These are phyloP conservation scores for Seminavis robusta DNA, from an alignment of 108 stramenopile genomes.

Conservation along the genomic window DNA sequence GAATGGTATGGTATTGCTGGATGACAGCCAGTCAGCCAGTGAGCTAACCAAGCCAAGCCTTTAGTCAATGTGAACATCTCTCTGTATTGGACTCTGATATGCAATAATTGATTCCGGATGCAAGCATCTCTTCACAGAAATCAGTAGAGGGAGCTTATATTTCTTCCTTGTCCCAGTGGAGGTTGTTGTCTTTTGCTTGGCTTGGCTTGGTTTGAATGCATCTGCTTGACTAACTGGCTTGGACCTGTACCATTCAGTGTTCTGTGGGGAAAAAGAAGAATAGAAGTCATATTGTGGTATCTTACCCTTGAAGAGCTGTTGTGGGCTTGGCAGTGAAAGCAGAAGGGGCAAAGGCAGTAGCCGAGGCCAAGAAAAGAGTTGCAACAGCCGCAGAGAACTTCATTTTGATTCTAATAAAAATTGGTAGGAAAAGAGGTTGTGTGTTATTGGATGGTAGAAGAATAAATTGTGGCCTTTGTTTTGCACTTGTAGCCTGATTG, in stretches of 20 bases:
- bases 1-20: background rate
- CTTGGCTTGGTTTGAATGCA: background rate
- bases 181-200: background rate
- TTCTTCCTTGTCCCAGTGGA: slow-evolving; percentile 34
- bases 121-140: slow-evolving; percentile 48
- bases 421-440: no score
- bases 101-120: slow-evolving; percentile 71
- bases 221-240: background rate
- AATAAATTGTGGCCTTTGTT: no score
- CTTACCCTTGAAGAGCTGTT: slow-evolving; percentile 33
- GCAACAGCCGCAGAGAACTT: slow-evolving; percentile 70
- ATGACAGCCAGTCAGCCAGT: background rate
- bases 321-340: slow-evolving; percentile 4
- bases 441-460: no score
- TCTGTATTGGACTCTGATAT: slow-evolving; percentile 47
- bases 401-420: slow-evolving; percentile 41
- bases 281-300: background rate
- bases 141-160: slow-evolving; percentile 70
- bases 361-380: slow-evolving; percentile 68
- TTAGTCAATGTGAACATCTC: no score
- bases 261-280: background rate
- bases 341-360: slow-evolving; percentile 40
- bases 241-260: background rate
- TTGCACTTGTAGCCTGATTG: no score
- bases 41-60: no score